Base-by-base conservation (phyloP, 768 basidiomycete species). In the Lactarius indigo region DNA sequence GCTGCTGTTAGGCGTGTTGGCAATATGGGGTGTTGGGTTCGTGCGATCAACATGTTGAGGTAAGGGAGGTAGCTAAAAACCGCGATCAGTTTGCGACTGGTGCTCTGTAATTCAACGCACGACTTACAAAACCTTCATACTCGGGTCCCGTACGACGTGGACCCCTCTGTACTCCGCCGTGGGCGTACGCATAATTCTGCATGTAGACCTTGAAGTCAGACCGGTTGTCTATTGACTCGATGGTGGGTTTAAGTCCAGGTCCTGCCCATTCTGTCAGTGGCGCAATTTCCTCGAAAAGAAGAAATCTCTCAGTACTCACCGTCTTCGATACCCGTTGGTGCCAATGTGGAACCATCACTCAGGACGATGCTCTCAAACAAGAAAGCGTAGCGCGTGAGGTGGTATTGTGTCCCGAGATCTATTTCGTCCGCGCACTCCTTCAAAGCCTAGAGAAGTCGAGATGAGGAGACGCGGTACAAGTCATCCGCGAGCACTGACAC, bases 331-430 rank as follows among this genome's bases (percentile, higher is more conserved):
- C 72, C 64, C 52, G 83, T 77, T 3, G 93, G 88, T 52, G 92
- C 85, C 28, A 99, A 78, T 2, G 91, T 91, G 1, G 88, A 84
- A 2, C 94, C 97, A 68, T 99, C 97, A 71, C 86, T 90, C 23
- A 98, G 80, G 2, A 97, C 84, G 30, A 92, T 89, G 71, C 89
- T 92, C 77, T 99, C 97, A 72, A 91, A 96, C 28, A 98, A 79
- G 78, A 94, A 98, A 1, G 94, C 92, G 76, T 97, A 98, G 77
- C 96, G 84, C 0, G 94, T 90, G 57, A 98, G 81, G 76, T 98
- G 96, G 76, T 98, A 99, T 77, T 98, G 96, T 5, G 93, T 95
- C n/a, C 96, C 97, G 54, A 97, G 81, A 76, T 99, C 97, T 62
- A 98, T 87, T 77, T 99, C 97, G 73, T 98, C 96, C 30, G 92